These are phyloP conservation scores for Pseudopyricularia cyperi DNA, from an alignment of 2,329 filamentous ascomycete species.

Conservation along the genomic window DNA sequence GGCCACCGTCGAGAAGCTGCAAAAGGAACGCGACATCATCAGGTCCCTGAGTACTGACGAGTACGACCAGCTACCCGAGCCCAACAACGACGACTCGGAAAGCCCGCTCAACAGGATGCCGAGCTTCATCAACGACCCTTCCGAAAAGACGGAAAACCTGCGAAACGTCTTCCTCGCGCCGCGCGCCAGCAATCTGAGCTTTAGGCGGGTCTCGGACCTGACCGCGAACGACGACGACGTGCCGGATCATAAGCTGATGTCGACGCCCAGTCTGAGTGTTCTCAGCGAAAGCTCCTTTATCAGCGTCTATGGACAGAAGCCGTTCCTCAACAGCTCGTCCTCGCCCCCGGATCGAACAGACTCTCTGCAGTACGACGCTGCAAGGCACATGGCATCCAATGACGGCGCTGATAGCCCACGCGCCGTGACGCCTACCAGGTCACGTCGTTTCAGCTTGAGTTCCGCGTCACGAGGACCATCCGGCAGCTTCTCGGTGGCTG, in stretches of 20 bases:
- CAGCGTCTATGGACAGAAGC: conserved; percentile 46
- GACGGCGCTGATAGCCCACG: background rate
- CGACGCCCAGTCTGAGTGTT: conserved; percentile 49
- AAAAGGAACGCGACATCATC: conserved; percentile 39
- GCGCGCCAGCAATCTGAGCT: conserved; percentile 33
- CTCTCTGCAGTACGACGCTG: conserved; percentile 7
- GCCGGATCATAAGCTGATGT: conserved; percentile 21
- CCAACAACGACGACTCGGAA: background rate
- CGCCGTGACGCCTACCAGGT: conserved; percentile 11
- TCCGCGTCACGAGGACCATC: conserved; percentile 18
- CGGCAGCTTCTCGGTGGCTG: conserved; percentile 28
- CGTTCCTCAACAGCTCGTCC: conserved; percentile 11
- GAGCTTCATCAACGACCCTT: conserved; percentile 49
- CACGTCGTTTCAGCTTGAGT: conserved; percentile 12
- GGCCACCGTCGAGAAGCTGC: conserved; percentile 39
- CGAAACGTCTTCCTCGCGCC: conserved; percentile 44
- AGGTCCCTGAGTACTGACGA: conserved; percentile 32
- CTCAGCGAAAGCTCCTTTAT: conserved; percentile 56
- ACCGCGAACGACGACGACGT: conserved; percentile 15
- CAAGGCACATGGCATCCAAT: background rate
- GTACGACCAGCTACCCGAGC: background rate
- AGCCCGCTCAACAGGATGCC: conserved; percentile 34
- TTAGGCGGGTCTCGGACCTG: conserved; percentile 34
- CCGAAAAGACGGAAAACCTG: conserved; percentile 45
- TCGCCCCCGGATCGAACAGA: conserved; percentile 10